phyloP scores from a whole-genome alignment of 257 asterid species.

The Nicotiana otophora region DNA sequence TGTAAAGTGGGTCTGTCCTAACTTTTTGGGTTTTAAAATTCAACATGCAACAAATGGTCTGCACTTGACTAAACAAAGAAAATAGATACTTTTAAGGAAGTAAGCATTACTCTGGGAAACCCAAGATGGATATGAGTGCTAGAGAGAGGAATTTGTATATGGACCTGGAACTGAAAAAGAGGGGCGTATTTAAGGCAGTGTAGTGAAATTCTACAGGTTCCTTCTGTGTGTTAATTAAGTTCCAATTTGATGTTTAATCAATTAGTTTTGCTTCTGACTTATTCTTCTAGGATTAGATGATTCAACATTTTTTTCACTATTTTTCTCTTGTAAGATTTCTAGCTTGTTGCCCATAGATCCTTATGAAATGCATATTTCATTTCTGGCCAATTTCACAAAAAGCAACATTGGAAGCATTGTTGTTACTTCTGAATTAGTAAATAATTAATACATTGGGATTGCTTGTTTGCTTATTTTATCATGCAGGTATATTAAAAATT shows the following conservation, averaged over 20 bases:
- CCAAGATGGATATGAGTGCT: too few species aligned
- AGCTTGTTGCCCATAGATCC: neutral
- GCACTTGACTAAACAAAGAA: neutral
- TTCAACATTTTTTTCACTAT: neutral
- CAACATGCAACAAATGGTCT: neutral
- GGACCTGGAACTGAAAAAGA: neutral
- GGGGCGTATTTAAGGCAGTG: neutral
- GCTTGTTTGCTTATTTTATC: neutral
- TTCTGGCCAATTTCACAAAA: neutral
- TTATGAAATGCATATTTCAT: neutral
- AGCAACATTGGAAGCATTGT: neutral
- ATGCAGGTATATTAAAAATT: slow-evolving; percentile 67
- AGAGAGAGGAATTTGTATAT: too few species aligned
- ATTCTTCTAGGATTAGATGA: neutral
- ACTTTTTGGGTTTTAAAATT: neutral
- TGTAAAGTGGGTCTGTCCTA: neutral
- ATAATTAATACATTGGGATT: neutral
- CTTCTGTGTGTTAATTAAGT: neutral
- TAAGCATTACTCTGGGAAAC: neutral
- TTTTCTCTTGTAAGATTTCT: neutral
- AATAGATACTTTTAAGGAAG: neutral
- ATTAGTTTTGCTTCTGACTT: neutral
- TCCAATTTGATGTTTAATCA: neutral
- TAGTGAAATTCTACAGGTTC: neutral
- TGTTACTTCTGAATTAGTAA: neutral